Evolutionary conservation across 2,329 filamentous ascomycete species (phyloP).

Genomic region (Harringtonia lauricola): DNA sequence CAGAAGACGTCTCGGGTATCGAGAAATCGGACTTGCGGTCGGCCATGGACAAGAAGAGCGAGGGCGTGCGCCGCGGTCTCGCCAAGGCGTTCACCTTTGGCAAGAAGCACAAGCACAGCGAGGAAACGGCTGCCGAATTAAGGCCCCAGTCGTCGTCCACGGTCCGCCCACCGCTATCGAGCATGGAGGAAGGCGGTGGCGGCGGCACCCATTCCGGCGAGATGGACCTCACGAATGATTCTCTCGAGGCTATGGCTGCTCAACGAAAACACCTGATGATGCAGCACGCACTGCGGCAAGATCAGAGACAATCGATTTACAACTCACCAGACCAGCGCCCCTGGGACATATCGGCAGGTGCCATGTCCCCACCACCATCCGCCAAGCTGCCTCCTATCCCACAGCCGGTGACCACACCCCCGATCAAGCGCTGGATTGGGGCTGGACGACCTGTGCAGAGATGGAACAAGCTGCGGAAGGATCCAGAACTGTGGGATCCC

Average conservation of each 20-base stretch:
- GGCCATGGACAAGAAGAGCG: conserved; percentile 43
- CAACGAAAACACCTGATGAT: conserved; percentile 6
- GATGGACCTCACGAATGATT: conserved; percentile 11
- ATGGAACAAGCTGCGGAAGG: conserved; percentile 48
- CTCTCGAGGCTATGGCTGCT: conserved; percentile 2
- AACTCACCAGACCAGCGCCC: conserved; percentile 10
- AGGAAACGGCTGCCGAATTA: conserved; percentile 16
- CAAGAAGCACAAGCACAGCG: conserved; percentile 27
- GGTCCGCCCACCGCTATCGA: conserved; percentile 18
- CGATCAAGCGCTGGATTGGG: conserved; percentile 43
- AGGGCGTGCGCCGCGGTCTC: conserved; percentile 40
- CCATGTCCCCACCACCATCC: conserved; percentile 28
- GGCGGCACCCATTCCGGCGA: conserved; percentile 11
- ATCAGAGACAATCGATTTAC: background rate
- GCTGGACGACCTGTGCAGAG: conserved; percentile 34
- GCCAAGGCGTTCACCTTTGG: conserved; percentile 42
- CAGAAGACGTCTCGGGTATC: conserved; percentile 41
- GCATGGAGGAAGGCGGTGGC: conserved; percentile 1
- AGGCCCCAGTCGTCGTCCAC: conserved; percentile 27
- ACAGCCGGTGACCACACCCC: conserved; percentile 19
- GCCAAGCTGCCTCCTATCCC: conserved; percentile 32
- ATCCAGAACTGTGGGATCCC: conserved; percentile 49
- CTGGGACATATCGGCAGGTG: conserved; percentile 13
- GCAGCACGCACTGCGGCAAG: conserved; percentile 3
- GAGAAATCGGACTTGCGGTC: conserved; percentile 43